Conservation (phyloP, 2,329 filamentous ascomycete species). For the Lachnum nothofagi region DNA sequence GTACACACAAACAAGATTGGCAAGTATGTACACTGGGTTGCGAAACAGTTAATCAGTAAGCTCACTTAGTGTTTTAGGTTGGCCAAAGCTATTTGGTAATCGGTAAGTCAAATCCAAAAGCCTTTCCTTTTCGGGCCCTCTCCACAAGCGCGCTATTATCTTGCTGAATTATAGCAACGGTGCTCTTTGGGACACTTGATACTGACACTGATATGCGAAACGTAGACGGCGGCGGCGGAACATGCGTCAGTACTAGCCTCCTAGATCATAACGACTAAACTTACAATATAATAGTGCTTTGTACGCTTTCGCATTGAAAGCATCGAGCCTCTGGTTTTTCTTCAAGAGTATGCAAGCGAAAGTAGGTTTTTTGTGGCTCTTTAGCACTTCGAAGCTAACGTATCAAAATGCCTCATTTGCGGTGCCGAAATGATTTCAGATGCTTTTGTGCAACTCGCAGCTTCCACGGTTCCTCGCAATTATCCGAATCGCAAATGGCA, state of each 20-base stretch:
- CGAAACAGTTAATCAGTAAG: background rate
- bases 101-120: too few species aligned
- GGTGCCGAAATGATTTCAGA: constrained; percentile 16
- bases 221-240: constrained; percentile 13
- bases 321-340: constrained; percentile 6
- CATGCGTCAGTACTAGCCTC: constrained; percentile 4
- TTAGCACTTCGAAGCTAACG: background rate
- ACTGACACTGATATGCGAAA: too few species aligned
- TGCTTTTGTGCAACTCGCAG: constrained; percentile 1
- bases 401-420: constrained; percentile 4
- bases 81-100: constrained; percentile 9
- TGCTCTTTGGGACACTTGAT: too few species aligned
- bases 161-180: too few species aligned
- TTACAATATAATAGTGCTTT: constrained; percentile 6
- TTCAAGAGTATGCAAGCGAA: constrained; percentile 10
- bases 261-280: background rate
- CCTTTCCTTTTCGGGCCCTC: too few species aligned
- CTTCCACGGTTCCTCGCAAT: background rate
- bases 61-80: background rate
- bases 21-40: background rate
- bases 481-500: constrained; percentile 2
- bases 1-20: constrained; percentile 1
- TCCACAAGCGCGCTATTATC: too few species aligned
- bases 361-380: constrained; percentile 5
- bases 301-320: constrained; percentile 10